Conservation (phyloP, 371 early-diverging fungal genomes). For the Apophysomyces sp. region DNA sequence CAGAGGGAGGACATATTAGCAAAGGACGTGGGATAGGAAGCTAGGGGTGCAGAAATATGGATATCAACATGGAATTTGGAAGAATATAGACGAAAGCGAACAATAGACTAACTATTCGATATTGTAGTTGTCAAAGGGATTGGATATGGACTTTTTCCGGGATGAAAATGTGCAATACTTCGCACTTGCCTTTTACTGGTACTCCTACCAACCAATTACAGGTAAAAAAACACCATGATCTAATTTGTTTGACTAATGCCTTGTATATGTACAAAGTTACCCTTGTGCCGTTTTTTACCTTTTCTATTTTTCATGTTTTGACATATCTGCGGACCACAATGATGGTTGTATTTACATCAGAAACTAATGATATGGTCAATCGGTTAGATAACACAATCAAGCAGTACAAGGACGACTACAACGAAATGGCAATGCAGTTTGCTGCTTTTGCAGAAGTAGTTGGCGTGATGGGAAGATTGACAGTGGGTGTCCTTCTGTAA, state of each 20-base stretch:
- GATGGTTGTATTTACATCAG: slow-evolving; percentile 62
- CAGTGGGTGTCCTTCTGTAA: slow-evolving; percentile 63
- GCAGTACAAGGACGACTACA: slow-evolving; percentile 62
- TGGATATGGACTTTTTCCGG: slow-evolving; percentile 47
- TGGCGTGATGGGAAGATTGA: slow-evolving; percentile 65
- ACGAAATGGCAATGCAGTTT: slow-evolving; percentile 65
- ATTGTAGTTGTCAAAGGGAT: slow-evolving; percentile 43
- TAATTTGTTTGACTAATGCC: slow-evolving; percentile 9
- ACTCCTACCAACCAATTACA: slow-evolving; percentile 66
- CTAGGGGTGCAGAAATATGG: too few relatives aligned
- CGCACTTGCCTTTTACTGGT: slow-evolving; percentile 81
- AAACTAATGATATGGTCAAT: slow-evolving; percentile 30
- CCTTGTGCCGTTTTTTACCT: slow-evolving; percentile 77
- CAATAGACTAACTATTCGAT: not conserved
- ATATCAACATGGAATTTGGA: too few relatives aligned
- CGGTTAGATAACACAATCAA: slow-evolving; percentile 47
- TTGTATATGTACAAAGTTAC: slow-evolving; percentile 49
- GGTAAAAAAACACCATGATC: slow-evolving; percentile 45
- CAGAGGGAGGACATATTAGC: not conserved
- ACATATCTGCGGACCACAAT: slow-evolving; percentile 68
- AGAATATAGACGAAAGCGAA: too few relatives aligned
- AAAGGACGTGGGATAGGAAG: not conserved
- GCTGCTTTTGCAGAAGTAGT: slow-evolving; percentile 80
- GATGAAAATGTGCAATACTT: slow-evolving; percentile 92
- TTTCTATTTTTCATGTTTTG: slow-evolving; percentile 80